These are phyloP conservation scores for Fusarium xyrophilum DNA, from an alignment of 2,329 filamentous ascomycete species.

Conservation along the genomic window DNA sequence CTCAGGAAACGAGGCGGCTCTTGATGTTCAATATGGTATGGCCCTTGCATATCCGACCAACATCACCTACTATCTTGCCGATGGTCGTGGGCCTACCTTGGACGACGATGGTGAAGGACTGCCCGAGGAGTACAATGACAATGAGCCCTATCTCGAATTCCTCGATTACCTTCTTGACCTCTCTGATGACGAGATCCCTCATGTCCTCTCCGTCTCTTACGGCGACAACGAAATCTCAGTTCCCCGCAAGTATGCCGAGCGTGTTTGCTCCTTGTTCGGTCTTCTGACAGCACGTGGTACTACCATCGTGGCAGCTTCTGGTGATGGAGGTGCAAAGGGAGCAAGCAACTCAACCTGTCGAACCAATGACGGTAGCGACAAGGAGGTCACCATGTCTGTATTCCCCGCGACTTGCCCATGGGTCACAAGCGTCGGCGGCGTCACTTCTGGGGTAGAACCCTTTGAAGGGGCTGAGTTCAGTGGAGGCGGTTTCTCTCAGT, in stretches of 20 bases:
- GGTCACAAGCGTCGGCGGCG: constrained; percentile 71
- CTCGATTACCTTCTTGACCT: constrained; percentile 57
- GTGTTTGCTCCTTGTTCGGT: constrained; percentile 61
- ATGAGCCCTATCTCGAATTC: constrained; percentile 65
- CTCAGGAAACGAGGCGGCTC: constrained; percentile 54
- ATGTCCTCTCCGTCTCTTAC: constrained; percentile 65
- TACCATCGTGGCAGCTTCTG: constrained; percentile 58
- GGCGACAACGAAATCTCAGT: constrained; percentile 65
- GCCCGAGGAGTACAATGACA: constrained; percentile 46
- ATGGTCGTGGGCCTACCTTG: constrained; percentile 53
- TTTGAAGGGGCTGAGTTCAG: constrained; percentile 55
- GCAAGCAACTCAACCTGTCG: constrained; percentile 59
- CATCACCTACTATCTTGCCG: constrained; percentile 54
- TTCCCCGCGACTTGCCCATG: constrained; percentile 74
- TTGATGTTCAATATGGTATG: constrained; percentile 59
- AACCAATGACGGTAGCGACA: constrained; percentile 64
- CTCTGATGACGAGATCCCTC: constrained; percentile 56
- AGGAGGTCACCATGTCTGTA: constrained; percentile 62
- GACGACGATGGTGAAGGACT: constrained; percentile 48
- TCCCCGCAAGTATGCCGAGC: constrained; percentile 57
- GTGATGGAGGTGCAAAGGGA: constrained; percentile 58
- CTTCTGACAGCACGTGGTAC: constrained; percentile 61
- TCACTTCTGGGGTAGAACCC: constrained; percentile 48
- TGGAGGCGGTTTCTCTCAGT: constrained; percentile 60
- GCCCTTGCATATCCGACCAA: constrained; percentile 54